Evolutionary conservation across 805 yeast genomes (phyloP).

Genomic region (Metschnikowia reukaufii): DNA sequence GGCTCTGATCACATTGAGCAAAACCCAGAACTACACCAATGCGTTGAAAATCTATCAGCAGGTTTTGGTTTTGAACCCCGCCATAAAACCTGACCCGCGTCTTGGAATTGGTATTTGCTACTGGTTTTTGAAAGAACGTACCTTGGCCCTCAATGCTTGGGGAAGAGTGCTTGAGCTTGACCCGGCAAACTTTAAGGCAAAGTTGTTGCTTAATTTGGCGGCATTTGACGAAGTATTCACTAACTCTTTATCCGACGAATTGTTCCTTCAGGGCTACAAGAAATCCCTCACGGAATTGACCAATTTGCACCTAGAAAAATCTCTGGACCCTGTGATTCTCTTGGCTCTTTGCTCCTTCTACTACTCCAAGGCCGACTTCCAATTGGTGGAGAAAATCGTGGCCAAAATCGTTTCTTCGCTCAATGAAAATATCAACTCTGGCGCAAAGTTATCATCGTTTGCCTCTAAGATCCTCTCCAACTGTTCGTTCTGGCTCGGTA

Average conservation of each 20-base stretch:
- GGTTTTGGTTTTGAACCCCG: slow-evolving; percentile 71
- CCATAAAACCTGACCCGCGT: slow-evolving; percentile 86
- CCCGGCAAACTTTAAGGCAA: slow-evolving; percentile 58
- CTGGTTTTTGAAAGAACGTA: slow-evolving; percentile 80
- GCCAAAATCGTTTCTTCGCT: slow-evolving; percentile 42
- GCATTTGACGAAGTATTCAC: slow-evolving; percentile 64
- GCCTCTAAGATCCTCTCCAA: slow-evolving; percentile 36
- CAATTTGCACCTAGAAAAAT: slow-evolving; percentile 37
- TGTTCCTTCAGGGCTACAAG: slow-evolving; percentile 60
- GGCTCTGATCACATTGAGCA: slow-evolving; percentile 75
- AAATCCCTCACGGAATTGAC: slow-evolving; percentile 53
- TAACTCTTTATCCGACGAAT: slow-evolving; percentile 55
- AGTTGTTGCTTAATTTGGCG: slow-evolving; percentile 64
- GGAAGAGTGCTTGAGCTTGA: slow-evolving; percentile 69
- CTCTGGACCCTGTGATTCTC: slow-evolving; percentile 60
- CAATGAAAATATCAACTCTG: slow-evolving; percentile 17
- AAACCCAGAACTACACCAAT: slow-evolving; percentile 62
- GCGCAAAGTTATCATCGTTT: slow-evolving; percentile 26
- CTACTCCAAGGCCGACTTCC: slow-evolving; percentile 65
- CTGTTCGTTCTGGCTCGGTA: slow-evolving; percentile 75
- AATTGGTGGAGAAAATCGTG: slow-evolving; percentile 56
- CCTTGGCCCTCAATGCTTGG: slow-evolving; percentile 82
- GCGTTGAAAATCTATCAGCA: slow-evolving; percentile 85
- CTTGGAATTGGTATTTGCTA: slow-evolving; percentile 93
- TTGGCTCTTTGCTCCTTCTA: slow-evolving; percentile 68